Base-by-base conservation (phyloP, 352 stramenopile species). In the Achlya hypogyna region DNA sequence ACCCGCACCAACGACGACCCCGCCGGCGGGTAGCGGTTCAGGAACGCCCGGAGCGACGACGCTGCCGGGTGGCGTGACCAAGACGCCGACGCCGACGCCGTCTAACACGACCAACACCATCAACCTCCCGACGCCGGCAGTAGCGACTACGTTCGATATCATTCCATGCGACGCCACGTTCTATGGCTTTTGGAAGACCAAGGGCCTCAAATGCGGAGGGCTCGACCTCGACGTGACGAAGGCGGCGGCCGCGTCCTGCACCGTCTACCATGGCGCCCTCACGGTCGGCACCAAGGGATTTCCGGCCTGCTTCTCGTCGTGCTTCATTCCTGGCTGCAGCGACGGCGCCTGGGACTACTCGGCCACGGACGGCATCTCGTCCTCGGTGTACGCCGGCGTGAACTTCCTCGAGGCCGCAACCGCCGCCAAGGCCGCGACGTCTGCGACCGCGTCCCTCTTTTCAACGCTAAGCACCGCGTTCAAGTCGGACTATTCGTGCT, bases 101-200 rank as follows among this genome's bases (percentile, higher is more conserved):
- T 34, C 66, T 4, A 62, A 65, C 29, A 72, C 65, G 35, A 72
- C 60, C 28, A 70, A 56, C 53, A 71, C 40, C 65, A 53, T 23
- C 29, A 74, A 67, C 62, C 63, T 16, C 52, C 66, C 70, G 12
- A 72, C 69, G 9, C 43, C 71, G 0, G 72, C 73, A 18, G 67
- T 56, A 43, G 66, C 69, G 4, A 71, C 69, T 22, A 66, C 58
- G 8, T 74, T 68, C 20, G 76, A 83, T 59, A 74, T 71, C 10
- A 75, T 93, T 51, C 76, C 70, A 14, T 93, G 85, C 38, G 85
- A 93, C 69, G 83, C 77, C 56, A 81, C 74, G 1, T 93, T 93
- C 63, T 93, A 93, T 78, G 82, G 73, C 40, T 64, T 81, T 68
- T 93, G 85, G 85, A 62, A 84, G 59, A 86, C 73, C 20, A 71